Evolutionary conservation across 1,284 basidiomycete genomes (phyloP).

Genomic region (Polyporus tsugae): DNA sequence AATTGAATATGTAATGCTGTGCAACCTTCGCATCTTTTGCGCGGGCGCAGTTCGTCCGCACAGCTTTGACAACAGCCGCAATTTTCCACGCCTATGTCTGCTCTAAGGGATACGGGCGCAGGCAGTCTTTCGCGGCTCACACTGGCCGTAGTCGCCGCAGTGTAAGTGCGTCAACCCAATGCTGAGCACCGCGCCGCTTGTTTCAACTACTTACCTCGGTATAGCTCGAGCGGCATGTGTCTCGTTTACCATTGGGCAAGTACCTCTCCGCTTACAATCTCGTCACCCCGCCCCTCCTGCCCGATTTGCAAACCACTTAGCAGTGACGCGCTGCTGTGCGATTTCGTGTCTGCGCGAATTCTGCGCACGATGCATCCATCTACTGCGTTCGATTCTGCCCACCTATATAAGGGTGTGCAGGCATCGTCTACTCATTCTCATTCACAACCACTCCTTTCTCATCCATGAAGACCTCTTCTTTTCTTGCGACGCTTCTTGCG

Average conservation of each 20-base stretch:
- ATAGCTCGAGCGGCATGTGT: not conserved
- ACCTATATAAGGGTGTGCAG: not conserved
- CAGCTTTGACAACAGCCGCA: not conserved
- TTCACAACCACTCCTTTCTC: not conserved
- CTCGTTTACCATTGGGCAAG: not conserved
- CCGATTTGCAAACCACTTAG: not conserved
- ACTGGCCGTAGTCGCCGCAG: not conserved
- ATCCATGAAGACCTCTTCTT: not conserved
- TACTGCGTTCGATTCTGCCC: not conserved
- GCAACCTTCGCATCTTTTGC: not conserved
- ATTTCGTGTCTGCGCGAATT: not conserved
- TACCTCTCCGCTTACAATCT: not conserved
- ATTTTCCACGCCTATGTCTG: not conserved
- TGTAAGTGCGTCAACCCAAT: not conserved
- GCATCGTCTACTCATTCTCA: not conserved
- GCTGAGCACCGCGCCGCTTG: not conserved
- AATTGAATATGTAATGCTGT: not conserved
- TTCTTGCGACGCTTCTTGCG: conserved; percentile 1
- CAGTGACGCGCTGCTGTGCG: not conserved
- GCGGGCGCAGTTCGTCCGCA: not conserved
- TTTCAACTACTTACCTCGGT: not conserved
- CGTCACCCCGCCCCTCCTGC: not conserved
- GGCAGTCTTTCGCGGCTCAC: not conserved
- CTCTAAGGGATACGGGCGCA: not conserved
- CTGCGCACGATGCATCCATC: not conserved